Percentiles rank a stretch among this genome's conserved stretches.
phyloP scores from a whole-genome alignment of 148 eudicot genomes.

The Vaccinium vitisidaea region DNA sequence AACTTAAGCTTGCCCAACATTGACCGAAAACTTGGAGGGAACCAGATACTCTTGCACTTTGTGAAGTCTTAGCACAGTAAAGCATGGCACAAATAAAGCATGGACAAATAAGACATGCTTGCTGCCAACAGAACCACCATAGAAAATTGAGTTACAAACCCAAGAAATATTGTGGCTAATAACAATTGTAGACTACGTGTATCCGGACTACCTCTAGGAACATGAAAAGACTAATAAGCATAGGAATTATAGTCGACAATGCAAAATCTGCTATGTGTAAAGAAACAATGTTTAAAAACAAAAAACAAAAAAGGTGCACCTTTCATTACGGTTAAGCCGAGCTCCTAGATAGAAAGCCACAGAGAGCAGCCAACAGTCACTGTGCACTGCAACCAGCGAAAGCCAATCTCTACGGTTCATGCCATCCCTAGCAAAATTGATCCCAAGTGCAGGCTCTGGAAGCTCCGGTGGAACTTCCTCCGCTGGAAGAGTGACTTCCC shows the following conservation, averaged over 20 bases:
- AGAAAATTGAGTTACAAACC: not conserved
- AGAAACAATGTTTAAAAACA: not conserved
- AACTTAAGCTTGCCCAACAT: not conserved
- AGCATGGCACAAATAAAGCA: not conserved
- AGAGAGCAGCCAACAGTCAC: conserved; percentile 89
- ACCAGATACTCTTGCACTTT: not conserved
- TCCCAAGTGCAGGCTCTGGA: conserved; percentile 95
- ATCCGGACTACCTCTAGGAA: not conserved
- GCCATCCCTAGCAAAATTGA: conserved; percentile 90
- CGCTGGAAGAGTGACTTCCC: conserved; percentile 90
- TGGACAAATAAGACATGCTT: not conserved
- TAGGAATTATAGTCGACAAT: not conserved
- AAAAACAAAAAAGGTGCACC: conserved; percentile 34
- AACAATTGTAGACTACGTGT: not conserved
- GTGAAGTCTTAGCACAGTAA: not conserved
- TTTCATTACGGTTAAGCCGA: conserved; percentile 65
- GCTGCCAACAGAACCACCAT: not conserved
- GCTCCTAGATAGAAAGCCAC: conserved; percentile 91
- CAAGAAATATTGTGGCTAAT: not conserved
- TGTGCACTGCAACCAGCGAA: conserved; percentile 79
- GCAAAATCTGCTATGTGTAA: not conserved
- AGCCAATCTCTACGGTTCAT: conserved; percentile 89
- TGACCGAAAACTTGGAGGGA: not conserved
- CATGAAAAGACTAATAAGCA: not conserved
- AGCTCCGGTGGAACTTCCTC: conserved; percentile 96